Base-by-base conservation (phyloP, 306 rosid genomes). In the Hippophae rhamnoides region DNA sequence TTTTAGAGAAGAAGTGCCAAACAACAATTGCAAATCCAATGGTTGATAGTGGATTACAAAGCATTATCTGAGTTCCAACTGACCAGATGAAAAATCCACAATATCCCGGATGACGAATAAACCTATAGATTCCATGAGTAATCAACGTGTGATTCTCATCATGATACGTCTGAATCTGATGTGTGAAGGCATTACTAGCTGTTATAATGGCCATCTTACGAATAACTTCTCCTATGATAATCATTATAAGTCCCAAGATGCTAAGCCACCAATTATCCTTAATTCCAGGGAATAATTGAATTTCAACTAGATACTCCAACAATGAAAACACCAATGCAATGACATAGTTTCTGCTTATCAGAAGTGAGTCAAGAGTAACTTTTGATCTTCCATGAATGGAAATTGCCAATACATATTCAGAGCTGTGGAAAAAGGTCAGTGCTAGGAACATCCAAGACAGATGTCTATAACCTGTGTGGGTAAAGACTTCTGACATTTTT, bases 21-120 rank as follows among this genome's bases (percentile, higher is more conserved):
- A 85, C 92, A 25, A 90, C 86, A 47, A 69, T 57, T 10, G 83
- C 72, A 72, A 87, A 90, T 40, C 70, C 89, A 58, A 83, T 12
- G 8, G 76, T 76, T 11, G 95, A 90, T 47, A 90, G 3, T 14
- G 98, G 98, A 73, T 90, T 90, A 69, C 98, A 87, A 8, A 90
- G 89, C 98, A 90, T 90, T 70, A 85, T 69, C 76, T 90, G 98
- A 48, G 98, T 85, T 31, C 92, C 92, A 58, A 90, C 78, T 5
- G 96, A 80, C 97, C 97, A 90, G 54, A 90, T 52, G 58, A 90
- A 50, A 77, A 90, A 90, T 55, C 97, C 95, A 14, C 73, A 70
- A 72, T 90, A 90, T 25, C 97, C 79, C 0, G 97, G 97, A 83
- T 90, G 97, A 41, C 95, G 95, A 7, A 84, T 41, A 58, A 62